Base-by-base conservation (phyloP, 2,329 filamentous ascomycete genomes). In the Teratosphaeria zuluensis region DNA sequence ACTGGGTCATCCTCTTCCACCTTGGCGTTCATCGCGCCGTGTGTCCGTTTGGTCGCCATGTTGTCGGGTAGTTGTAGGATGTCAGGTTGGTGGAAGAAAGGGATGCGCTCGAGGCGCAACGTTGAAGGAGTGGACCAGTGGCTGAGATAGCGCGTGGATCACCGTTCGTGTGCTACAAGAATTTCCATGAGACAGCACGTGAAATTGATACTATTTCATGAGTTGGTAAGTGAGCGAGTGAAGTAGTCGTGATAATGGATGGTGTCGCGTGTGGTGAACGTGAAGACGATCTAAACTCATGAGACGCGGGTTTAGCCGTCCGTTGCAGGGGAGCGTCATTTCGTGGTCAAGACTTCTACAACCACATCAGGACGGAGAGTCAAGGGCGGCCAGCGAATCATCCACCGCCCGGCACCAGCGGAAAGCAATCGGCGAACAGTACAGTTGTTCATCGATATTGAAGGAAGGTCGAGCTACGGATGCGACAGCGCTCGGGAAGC, bases 1-100 rank as follows among this genome's bases (percentile, higher is more conserved):
- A 95, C 87, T 0, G 91, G 90, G 69, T 96, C 91, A 59, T 96
- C 90, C 51, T 86, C 82, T 28, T 77, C 76, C 56, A 84, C 77
- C 83, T 63, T 56, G 81, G 92, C 88, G 56, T 6, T 48, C 83
- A 95, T 87, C 9, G 87, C 87, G 35, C 67, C 62, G 60, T 71
- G 59, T 84, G 83, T 54, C 69, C 92, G 85, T 77, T 97, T 97
- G 57, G 90, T 85, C n/a, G 92, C 87, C 92, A 97, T 97, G 60
- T 35, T 14, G 19, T 14, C 32, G 14, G 52, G 28, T 14, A 21
- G 21, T 7, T 4, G 21, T 16, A 11, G 30, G 11, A 19, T 12
- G 24, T 12, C 11, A 19, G 31, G 2, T 12, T 33, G 51, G 31
- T 19, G 51, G 51, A 53, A 53, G 31, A 28, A 30, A 53, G 30